Percentiles rank a stretch among this genome's conserved stretches.
Conservation (phyloP, 345 rosid genomes). For the Durio zibethinus region DNA sequence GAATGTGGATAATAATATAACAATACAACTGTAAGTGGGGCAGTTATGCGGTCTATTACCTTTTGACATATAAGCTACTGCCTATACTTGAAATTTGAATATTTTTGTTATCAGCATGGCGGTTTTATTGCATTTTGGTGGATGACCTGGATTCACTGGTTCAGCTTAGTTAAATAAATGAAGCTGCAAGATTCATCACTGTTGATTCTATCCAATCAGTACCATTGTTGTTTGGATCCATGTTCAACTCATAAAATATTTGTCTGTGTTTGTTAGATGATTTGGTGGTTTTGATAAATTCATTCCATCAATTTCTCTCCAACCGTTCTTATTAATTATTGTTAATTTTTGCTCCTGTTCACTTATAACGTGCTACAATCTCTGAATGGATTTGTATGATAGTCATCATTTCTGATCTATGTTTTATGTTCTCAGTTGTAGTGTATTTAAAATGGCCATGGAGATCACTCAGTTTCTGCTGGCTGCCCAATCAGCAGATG, state of each 20-base stretch:
- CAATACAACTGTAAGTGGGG: neutral
- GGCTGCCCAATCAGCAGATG: constrained; percentile 81
- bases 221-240: neutral
- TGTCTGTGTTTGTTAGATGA: neutral
- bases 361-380: neutral
- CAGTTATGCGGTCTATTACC: too few relatives aligned
- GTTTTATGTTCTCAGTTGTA: constrained; percentile 15
- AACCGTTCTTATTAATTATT: neutral
- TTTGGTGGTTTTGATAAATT: neutral
- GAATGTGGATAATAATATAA: neutral
- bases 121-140: neutral
- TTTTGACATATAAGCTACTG: neutral
- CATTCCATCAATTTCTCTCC: neutral
- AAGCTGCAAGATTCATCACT: neutral
- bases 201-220: neutral
- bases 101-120: neutral
- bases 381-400: neutral
- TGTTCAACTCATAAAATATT: neutral
- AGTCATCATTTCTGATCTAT: neutral
- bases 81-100: neutral
- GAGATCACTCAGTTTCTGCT: constrained; percentile 78
- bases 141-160: neutral
- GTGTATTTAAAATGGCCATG: constrained; percentile 63
- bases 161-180: neutral
- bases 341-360: neutral